A percentile compares a stretch with the other conserved stretches of the same genome.
phyloP scores from a whole-genome alignment of 164 flowering plant genomes.

The Stephania yunnanensis region DNA sequence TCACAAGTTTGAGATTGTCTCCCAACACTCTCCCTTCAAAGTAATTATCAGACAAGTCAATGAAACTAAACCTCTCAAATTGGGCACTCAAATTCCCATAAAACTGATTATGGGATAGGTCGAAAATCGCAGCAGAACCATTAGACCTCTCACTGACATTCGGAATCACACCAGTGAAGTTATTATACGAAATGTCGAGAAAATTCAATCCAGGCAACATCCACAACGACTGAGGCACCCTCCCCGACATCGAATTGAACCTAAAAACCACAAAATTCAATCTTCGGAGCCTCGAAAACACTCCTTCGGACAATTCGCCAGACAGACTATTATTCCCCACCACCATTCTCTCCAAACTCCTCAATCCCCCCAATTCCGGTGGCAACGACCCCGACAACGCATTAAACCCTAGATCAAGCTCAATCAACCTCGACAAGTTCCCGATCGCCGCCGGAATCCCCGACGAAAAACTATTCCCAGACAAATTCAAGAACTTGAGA shows the following conservation, averaged over 20 bases:
- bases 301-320: constrained; percentile 37
- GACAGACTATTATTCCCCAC: constrained; percentile 33
- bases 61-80: constrained; percentile 25
- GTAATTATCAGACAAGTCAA: constrained; percentile 64
- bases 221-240: constrained; percentile 42
- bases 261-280: constrained; percentile 37
- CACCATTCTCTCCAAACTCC: constrained; percentile 38
- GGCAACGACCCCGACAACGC: constrained; percentile 55
- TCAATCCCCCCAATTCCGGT: constrained; percentile 34
- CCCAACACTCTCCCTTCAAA: constrained; percentile 52
- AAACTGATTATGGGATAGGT: constrained; percentile 57
- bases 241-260: constrained; percentile 42
- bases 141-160: constrained; percentile 16
- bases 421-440: constrained; percentile 41
- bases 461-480: constrained; percentile 42
- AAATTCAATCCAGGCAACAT: constrained; percentile 33
- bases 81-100: constrained; percentile 45
- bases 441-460: constrained; percentile 51
- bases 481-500: constrained; percentile 42
- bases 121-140: constrained; percentile 26
- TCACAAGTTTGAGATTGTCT: constrained; percentile 18
- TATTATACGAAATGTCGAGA: constrained; percentile 56
- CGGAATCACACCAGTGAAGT: constrained; percentile 50
- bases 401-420: constrained; percentile 60
- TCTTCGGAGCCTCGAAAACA: constrained; percentile 32